phyloP scores from a whole-genome alignment of 257 asterid species.

The Solanum acaule region DNA sequence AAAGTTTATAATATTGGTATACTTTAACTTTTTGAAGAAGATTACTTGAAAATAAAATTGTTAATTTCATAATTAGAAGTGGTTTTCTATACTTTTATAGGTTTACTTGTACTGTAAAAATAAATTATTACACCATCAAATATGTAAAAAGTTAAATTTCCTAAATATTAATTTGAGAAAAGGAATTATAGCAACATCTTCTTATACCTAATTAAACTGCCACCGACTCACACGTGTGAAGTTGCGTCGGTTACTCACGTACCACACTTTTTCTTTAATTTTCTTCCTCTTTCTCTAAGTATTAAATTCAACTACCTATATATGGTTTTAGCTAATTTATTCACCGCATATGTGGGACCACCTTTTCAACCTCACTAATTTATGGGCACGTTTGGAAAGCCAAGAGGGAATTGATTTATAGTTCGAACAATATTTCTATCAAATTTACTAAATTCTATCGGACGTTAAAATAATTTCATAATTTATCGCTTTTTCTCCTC shows the following conservation, averaged over 20 bases:
- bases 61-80: neutral
- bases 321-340: neutral
- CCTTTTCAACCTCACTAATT: neutral
- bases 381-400: neutral
- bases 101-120: neutral
- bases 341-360: neutral
- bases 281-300: too few relatives aligned
- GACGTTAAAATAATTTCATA: too few relatives aligned
- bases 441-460: too few relatives aligned
- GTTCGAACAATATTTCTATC: too few relatives aligned
- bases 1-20: neutral
- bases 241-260: conserved; percentile 18
- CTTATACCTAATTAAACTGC: neutral
- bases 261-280: neutral
- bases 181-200: neutral
- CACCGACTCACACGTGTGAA: conserved; percentile 4
- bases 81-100: neutral
- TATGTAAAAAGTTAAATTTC: neutral
- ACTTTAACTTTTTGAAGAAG: neutral
- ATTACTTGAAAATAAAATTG: neutral
- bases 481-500: too few relatives aligned
- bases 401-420: neutral
- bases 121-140: neutral
- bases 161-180: neutral
- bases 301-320: neutral